Base-by-base conservation (phyloP, 331 rosid genomes). In the Stylosanthes scabra region DNA sequence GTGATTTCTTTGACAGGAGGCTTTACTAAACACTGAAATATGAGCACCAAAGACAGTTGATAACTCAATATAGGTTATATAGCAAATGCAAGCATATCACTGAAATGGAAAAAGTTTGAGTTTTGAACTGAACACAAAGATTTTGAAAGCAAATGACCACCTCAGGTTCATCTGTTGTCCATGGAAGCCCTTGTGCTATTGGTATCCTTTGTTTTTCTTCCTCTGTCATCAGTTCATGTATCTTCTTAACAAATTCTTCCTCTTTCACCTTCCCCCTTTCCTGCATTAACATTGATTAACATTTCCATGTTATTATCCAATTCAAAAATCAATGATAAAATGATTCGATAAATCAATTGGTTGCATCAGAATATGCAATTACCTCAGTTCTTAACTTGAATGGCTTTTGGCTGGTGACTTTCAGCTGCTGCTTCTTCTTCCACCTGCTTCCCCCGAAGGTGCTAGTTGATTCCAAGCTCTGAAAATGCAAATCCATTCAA, bases 161-260 rank as follows among this genome's bases (percentile, higher is more conserved):
- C 97, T 94, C 96, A 14, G 99, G 99, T 80, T 92, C 97, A 81
- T 95, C 97, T 20, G 97, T 95, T 57, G 99, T 95, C 96, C 92
- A 92, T 31, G 99, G 99, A 78, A 95, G 97, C 58, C 99, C 99
- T 68, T 92, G 99, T 49, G 99, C 99, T 52, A 90, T 27, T 4
- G 98, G 99, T 56, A 95, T 87, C 80, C 98, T 76, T 40, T 83
- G 90, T 60, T 78, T 90, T 79, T 90, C 98, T 74, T 92, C 97
- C 84, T 86, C 97, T 8, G 59, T 77, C 83, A 82, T 51, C 77
- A 88, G 81, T 61, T 90, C 97, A 46, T 90, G 92, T 10, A 83
- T 34, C 79, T 88, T 95, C 84, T 95, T 92, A 50, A 59, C 50
- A 64, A 95, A 86, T 70, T 84, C 98, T 78, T 95, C 97, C 61